Conservation (phyloP, 805 yeast genomes). For the Myxozyma neotropica region DNA sequence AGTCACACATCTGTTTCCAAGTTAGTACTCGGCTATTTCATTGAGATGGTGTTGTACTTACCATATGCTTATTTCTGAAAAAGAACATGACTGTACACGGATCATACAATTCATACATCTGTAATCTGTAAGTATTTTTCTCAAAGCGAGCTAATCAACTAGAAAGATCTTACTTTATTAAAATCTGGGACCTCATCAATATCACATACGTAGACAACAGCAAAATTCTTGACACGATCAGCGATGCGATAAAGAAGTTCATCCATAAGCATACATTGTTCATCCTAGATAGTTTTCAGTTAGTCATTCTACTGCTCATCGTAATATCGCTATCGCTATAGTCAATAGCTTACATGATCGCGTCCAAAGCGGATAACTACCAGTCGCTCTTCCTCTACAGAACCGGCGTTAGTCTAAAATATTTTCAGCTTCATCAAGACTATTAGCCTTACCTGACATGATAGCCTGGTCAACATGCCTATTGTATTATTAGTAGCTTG, state of each 20-base stretch:
- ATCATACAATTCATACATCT: constrained; percentile 87
- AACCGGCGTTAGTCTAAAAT: too few species aligned
- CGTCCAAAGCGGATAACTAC: constrained; percentile 89
- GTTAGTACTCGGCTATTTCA: neutral
- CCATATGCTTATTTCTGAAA: constrained; percentile 59
- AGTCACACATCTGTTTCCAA: constrained; percentile 78
- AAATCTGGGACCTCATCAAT: constrained; percentile 88
- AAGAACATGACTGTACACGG: constrained; percentile 94
- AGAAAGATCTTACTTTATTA: constrained; percentile 45
- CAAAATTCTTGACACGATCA: constrained; percentile 84
- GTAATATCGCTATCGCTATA: too few species aligned
- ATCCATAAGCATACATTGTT: constrained; percentile 87
- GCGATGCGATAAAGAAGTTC: constrained; percentile 78
- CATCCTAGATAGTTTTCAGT: constrained; percentile 44
- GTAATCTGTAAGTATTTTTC: constrained; percentile 24
- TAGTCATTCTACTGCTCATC: neutral
- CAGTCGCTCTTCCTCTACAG: constrained; percentile 81
- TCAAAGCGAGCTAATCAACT: neutral
- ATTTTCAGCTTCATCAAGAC: too few species aligned
- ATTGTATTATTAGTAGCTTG: neutral
- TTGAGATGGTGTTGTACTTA: neutral
- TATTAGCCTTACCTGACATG: constrained; percentile 59
- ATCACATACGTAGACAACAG: constrained; percentile 84
- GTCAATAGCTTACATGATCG: constrained; percentile 53
- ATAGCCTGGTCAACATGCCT: constrained; percentile 97